Conservation (phyloP, 2,329 filamentous ascomycete genomes). For the Hypoxylon sp. region DNA sequence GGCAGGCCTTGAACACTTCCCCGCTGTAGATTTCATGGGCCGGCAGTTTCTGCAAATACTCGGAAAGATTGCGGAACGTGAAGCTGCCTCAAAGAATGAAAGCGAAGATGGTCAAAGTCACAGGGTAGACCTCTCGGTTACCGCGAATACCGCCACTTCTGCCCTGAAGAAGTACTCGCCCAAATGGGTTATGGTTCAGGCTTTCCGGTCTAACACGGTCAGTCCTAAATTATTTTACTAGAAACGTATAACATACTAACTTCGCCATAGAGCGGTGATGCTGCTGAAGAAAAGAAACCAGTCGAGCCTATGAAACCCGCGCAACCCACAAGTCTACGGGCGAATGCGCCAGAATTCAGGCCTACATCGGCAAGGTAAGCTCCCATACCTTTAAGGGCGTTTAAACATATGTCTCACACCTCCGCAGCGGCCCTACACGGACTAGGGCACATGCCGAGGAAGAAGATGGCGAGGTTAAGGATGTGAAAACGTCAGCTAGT, state of each 20-base stretch:
- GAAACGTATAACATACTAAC: slow-evolving; percentile 50
- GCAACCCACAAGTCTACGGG: slow-evolving; percentile 62
- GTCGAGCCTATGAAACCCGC: slow-evolving; percentile 52
- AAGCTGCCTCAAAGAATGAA: slow-evolving; percentile 64
- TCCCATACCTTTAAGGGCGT: neutral
- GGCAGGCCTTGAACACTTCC: slow-evolving; percentile 83
- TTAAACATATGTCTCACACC: slow-evolving; percentile 33
- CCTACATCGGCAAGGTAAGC: slow-evolving; percentile 60
- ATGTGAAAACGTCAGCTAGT: slow-evolving; percentile 58
- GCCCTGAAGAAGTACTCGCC: slow-evolving; percentile 75
- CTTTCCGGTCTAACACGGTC: slow-evolving; percentile 76
- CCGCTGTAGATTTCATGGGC: slow-evolving; percentile 90
- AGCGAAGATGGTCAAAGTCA: slow-evolving; percentile 67
- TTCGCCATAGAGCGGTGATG: slow-evolving; percentile 58
- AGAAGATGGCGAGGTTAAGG: slow-evolving; percentile 81
- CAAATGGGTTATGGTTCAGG: slow-evolving; percentile 80
- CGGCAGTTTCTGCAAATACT: slow-evolving; percentile 73
- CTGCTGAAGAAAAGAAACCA: slow-evolving; percentile 56
- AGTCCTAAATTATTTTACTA: slow-evolving; percentile 47
- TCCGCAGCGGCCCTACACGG: slow-evolving; percentile 47
- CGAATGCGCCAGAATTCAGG: slow-evolving; percentile 75
- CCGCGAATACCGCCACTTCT: slow-evolving; percentile 78
- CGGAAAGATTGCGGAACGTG: slow-evolving; percentile 74
- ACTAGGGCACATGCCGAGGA: slow-evolving; percentile 62
- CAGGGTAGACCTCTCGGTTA: slow-evolving; percentile 80